A percentile compares a stretch with the other conserved stretches of the same genome.
phyloP scores from a whole-genome alignment of 306 rosid species.

The Erythrophleum fordii region DNA sequence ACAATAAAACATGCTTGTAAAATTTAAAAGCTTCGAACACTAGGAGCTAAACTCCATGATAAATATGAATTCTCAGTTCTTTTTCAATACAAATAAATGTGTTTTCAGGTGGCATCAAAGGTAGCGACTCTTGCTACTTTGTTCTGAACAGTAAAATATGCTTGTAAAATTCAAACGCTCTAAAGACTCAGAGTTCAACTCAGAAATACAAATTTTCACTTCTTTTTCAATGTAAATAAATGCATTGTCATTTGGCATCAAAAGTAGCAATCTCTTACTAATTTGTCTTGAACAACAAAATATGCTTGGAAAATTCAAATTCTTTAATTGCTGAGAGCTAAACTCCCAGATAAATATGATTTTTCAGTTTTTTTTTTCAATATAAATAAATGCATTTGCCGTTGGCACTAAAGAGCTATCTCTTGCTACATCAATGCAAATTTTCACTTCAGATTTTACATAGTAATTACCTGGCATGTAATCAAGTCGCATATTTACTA shows the following conservation, averaged over 20 bases:
- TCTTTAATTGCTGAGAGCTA: conserved; percentile 2
- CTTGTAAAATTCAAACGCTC: conserved; percentile 1
- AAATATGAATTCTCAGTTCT: not conserved
- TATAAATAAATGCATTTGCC: conserved; percentile 15
- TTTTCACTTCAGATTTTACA: not conserved
- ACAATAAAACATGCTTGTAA: not conserved
- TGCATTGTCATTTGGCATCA: not conserved
- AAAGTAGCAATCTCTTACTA: not conserved
- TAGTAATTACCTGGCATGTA: not conserved
- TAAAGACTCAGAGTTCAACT: not conserved
- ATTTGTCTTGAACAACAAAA: conserved; percentile 12
- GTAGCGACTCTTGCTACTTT: not conserved
- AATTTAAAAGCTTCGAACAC: not conserved
- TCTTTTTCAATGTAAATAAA: not conserved
- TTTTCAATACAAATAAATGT: not conserved
- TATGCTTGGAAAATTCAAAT: conserved; percentile 12
- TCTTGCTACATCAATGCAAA: conserved; percentile 11
- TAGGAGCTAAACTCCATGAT: not conserved
- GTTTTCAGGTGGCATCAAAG: not conserved
- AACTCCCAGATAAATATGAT: not conserved
- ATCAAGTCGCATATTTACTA: not conserved
- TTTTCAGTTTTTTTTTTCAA: not conserved
- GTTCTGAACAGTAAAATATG: not conserved
- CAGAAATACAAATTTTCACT: not conserved
- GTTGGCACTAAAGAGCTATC: conserved; percentile 11